Evolutionary conservation across 495 filamentous ascomycete species (phyloP), one percentile per base, ranked within the genome.

Genomic region (Mytilinidion resinicola): DNA sequence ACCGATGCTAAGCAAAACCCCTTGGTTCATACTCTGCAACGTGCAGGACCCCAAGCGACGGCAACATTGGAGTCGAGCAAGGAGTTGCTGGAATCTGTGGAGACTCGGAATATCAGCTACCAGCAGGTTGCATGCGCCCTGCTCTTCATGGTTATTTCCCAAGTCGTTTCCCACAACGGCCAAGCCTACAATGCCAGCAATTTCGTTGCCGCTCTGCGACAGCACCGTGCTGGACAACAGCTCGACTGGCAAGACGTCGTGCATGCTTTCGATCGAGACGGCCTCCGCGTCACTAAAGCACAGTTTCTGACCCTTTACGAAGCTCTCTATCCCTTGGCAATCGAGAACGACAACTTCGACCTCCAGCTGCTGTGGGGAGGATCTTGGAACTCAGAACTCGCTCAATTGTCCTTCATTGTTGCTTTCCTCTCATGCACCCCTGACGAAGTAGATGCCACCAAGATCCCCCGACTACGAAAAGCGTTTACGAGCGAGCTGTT

Each of bases 341-440:
- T 72, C 46, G 82, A 85, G 21, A 79, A 85, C 41, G 64, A 73
- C 30, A 78, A 68, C 53, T 78, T 87, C 67, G 85, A 95, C 70
- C 82, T 96, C 46, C 87, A 95, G 70, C 81, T 78, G 38, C 78
- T 99, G 21, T 97, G 92, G 93, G 90, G 91, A 57, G 92, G 91
- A 36, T 78, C 84, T 46, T 97, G 95, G 93, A 81, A 88, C 48
- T 79, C 95, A 53, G 80, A 84, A 17, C 82, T 90, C 46, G 88
- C 95, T 0, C 95, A 96, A 57, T 79, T 97, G 52, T 93, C 89
- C 12, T 95, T 99, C 67, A 76, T 96, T 39, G 85, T 84, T 56
- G 89, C 90, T 8, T 96, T 88, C 67, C 75, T 88, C 0, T 84
- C 83, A 1, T 74, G 87, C 47, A 76, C 75, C 48, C 79, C 84